Evolutionary conservation across 2,329 filamentous ascomycete species (phyloP).

Genomic region (Diaporthe australafricana): DNA sequence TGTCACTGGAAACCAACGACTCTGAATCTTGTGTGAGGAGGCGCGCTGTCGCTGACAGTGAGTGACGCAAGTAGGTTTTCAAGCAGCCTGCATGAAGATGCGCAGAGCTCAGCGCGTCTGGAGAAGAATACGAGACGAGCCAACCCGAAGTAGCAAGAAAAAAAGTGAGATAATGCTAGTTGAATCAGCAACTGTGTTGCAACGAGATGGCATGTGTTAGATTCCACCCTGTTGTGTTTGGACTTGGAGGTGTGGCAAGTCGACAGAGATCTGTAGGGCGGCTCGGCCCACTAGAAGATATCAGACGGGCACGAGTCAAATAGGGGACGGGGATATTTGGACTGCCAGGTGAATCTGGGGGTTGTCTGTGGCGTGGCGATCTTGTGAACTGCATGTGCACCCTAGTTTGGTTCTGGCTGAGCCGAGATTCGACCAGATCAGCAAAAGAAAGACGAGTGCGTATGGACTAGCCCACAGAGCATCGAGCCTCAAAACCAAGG

Average conservation of each 20-base stretch:
- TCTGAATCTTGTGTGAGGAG: not conserved
- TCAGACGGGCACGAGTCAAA: conserved; percentile 18
- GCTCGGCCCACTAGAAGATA: conserved; percentile 1
- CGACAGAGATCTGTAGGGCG: conserved; percentile 3
- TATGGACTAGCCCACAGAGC: not conserved
- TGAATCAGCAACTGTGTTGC: not conserved
- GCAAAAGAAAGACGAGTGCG: not conserved
- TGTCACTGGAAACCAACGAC: conserved; percentile 11
- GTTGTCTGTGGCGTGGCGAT: conserved; percentile 20
- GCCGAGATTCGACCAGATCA: conserved; percentile 18
- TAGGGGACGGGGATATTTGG: not conserved
- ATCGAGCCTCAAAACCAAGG: not conserved
- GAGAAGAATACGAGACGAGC: not conserved
- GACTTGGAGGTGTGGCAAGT: conserved; percentile 2
- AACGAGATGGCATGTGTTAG: not conserved
- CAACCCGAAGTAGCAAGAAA: not conserved
- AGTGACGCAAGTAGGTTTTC: not conserved
- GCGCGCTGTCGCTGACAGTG: not conserved
- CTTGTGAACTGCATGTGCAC: conserved; percentile 15
- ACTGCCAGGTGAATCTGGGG: not conserved
- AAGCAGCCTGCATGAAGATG: not conserved
- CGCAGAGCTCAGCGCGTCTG: not conserved
- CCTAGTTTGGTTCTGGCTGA: conserved; percentile 5
- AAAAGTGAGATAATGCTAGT: not conserved
- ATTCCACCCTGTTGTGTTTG: not conserved